Percentiles rank a stretch among this genome's conserved stretches.
Conservation (phyloP, 768 basidiomycete genomes). For the Boletus rufocinnamomeus region DNA sequence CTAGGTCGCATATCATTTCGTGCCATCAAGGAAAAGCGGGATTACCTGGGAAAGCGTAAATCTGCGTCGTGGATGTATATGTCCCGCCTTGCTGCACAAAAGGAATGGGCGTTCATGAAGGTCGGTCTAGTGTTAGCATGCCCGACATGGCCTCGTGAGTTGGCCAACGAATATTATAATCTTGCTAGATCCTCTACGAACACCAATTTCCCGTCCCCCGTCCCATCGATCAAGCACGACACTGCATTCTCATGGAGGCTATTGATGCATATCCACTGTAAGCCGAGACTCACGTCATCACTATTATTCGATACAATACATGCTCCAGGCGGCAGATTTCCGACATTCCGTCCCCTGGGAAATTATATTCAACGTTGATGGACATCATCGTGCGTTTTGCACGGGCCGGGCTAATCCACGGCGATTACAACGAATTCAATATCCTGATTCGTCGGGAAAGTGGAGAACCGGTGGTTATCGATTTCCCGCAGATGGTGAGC, state of each 20-base stretch:
- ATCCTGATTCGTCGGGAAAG: conserved; percentile 83
- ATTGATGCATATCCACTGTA: conserved; percentile 95
- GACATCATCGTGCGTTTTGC: conserved; percentile 95
- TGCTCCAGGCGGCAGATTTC: conserved; percentile 77
- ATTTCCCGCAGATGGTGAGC: conserved; percentile 99
- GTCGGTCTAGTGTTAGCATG: conserved; percentile 39
- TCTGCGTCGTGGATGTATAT: conserved; percentile 99
- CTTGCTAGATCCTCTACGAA: conserved; percentile 77
- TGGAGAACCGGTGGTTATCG: conserved; percentile 86
- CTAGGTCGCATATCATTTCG: conserved; percentile 98
- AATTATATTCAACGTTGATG: conserved; percentile 91
- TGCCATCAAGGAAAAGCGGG: conserved; percentile 93
- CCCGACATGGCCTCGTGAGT: not conserved
- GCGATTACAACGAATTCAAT: conserved; percentile 99
- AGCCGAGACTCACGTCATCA: conserved; percentile 28
- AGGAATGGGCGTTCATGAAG: conserved; percentile 99
- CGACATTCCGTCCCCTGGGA: conserved; percentile 81
- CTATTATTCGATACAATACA: conserved; percentile 1
- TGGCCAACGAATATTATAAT: not conserved
- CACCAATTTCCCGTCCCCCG: conserved; percentile 91
- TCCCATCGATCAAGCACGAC: conserved; percentile 93
- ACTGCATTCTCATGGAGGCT: conserved; percentile 95
- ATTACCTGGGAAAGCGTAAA: conserved; percentile 94
- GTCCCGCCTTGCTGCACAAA: conserved; percentile 93
- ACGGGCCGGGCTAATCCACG: conserved; percentile 93